These are phyloP conservation scores for Zoysia pacifica DNA, from an alignment of 176 grass and related monocot species.

Conservation along the genomic window DNA sequence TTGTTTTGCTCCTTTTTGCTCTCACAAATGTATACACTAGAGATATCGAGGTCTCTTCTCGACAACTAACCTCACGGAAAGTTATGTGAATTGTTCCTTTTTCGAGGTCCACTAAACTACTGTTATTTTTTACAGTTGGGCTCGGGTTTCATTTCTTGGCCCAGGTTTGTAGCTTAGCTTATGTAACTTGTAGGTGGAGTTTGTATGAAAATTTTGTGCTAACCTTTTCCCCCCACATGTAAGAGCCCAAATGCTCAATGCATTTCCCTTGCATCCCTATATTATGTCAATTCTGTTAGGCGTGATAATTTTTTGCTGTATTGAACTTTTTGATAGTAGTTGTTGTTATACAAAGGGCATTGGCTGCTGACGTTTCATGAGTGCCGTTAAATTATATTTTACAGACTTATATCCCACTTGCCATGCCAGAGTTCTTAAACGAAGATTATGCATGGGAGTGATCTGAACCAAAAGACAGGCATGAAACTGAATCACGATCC, in stretches of 20 bases:
- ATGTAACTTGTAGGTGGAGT: not conserved
- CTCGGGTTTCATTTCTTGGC: not conserved
- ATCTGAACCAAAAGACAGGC: too few relatives aligned
- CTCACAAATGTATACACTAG: conserved; percentile 87
- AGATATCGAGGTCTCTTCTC: conserved; percentile 73
- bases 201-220: conserved; percentile 26
- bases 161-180: conserved; percentile 33
- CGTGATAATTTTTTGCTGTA: not conserved
- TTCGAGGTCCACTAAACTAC: not conserved
- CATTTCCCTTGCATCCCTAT: not conserved
- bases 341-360: not conserved
- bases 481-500: too few relatives aligned
- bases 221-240: not conserved
- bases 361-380: too few relatives aligned
- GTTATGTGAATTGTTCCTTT: conserved; percentile 43
- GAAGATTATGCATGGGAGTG: too few relatives aligned
- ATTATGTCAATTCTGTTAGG: not conserved
- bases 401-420: too few relatives aligned
- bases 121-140: conserved; percentile 9
- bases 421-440: too few relatives aligned
- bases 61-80: conserved; percentile 55
- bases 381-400: too few relatives aligned
- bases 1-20: conserved; percentile 90
- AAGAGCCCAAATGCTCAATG: not conserved
- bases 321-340: not conserved